These are phyloP conservation scores for Myochromella boudieri DNA, from an alignment of 768 basidiomycete genomes.

Conservation along the genomic window DNA sequence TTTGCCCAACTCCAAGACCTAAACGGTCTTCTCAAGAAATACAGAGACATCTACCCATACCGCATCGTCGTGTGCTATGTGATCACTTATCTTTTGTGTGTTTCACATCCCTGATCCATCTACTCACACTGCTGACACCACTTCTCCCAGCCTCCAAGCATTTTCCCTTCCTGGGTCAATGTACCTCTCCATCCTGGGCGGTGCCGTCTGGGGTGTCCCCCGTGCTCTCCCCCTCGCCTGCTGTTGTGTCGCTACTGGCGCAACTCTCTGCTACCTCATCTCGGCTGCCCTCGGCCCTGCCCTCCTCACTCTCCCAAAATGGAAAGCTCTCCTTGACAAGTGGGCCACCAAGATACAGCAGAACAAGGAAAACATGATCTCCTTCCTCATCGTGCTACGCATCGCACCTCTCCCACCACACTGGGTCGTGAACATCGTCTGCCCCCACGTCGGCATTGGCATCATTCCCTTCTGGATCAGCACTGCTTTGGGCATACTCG, in stretches of 20 bases:
- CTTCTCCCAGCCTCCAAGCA: slow-evolving; percentile 73
- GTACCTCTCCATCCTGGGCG: slow-evolving; percentile 96
- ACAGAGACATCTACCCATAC: slow-evolving; percentile 83
- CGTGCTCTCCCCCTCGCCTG: slow-evolving; percentile 89
- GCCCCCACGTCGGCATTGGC: slow-evolving; percentile 89
- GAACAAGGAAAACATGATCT: slow-evolving; percentile 83
- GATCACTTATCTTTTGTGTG: slow-evolving; percentile 89
- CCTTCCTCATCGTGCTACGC: slow-evolving; percentile 91
- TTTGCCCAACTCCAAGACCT: slow-evolving; percentile 86
- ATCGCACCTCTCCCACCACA: slow-evolving; percentile 95
- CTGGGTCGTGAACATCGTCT: slow-evolving; percentile 93
- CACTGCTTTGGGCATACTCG: slow-evolving; percentile 88
- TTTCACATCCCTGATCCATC: slow-evolving; percentile 19
- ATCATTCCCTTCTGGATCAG: slow-evolving; percentile 85
- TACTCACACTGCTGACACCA: slow-evolving; percentile 6
- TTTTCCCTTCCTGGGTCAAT: slow-evolving; percentile 97
- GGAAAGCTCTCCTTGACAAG: slow-evolving; percentile 77
- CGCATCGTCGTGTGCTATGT: slow-evolving; percentile 88
- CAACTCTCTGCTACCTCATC: slow-evolving; percentile 89
- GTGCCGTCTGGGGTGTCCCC: slow-evolving; percentile 92
- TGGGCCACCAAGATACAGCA: slow-evolving; percentile 79
- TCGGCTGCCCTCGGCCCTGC: slow-evolving; percentile 92
- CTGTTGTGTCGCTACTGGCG: slow-evolving; percentile 88
- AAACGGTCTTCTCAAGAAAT: slow-evolving; percentile 87
- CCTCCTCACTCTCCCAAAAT: slow-evolving; percentile 81